Base-by-base conservation (phyloP, 345 rosid genomes). In the Toxicodendron radicans region DNA sequence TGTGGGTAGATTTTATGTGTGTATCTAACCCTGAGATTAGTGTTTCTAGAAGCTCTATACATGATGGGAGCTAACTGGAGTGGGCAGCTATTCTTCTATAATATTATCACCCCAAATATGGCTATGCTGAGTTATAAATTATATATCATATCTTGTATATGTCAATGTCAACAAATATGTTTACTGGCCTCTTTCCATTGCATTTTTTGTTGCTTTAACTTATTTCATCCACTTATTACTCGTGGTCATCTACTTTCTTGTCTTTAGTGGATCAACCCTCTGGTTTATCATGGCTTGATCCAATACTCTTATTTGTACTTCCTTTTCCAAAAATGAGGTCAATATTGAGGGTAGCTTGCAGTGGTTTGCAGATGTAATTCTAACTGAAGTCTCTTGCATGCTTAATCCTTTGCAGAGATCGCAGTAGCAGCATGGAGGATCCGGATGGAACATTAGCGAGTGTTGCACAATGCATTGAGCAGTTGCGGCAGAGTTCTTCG, bases 391-490 rank as follows among this genome's bases (percentile, higher is more conserved):
- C 46, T 75, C 78, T 80, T 60, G 75, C 79, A 62, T 74, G 66
- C 73, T 58, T 12, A 58, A 75, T 80, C 67, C 63, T 80, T 70
- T 84, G 74, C 87, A 95, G 99, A 83, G 99, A 93, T 23, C 96
- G 99, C 10, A 82, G 86, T 58, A 89, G 83, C 77, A 93, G 95
- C 90, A 89, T 96, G 98, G 99, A 96, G 88, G 99, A 93, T 89
- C 92, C 97, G 71, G 99, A 96, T 86, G 99, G 99, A 72, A 96
- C 97, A 46, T 85, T 96, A 83, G 99, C 99, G 58, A 96, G 91
- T 80, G 98, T 96, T 84, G 99, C 99, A 65, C 98, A 96, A 77
- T 93, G 95, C 85, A 93, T 96, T 74, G 99, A 96, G 87, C 97
- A 92, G 82, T 77, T 96, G 87, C 92, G 98, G 60, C 97, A 91